Evolutionary conservation across 1,139 yeast species (phyloP).

Genomic region (Suhomyces maxii): DNA sequence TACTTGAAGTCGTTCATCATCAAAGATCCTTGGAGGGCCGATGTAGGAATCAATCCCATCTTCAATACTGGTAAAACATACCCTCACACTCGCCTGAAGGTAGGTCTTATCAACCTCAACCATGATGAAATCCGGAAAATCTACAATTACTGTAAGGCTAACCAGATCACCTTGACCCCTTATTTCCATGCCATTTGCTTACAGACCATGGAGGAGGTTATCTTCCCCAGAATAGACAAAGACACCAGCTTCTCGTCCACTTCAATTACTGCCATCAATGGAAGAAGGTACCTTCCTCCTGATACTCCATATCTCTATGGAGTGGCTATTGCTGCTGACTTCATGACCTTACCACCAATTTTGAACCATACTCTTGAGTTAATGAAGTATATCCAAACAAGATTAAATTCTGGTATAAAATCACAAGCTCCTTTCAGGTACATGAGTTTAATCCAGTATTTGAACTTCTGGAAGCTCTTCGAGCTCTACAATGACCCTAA

Average conservation of each 20-base stretch:
- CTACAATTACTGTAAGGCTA: conserved; percentile 6
- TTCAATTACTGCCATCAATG: conserved; percentile 13
- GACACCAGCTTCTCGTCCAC: conserved; percentile 9
- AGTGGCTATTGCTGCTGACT: conserved; percentile 21
- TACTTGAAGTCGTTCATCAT: background rate
- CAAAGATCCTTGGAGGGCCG: background rate
- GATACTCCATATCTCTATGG: conserved; percentile 20
- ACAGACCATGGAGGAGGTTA: conserved; percentile 8
- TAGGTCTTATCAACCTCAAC: conserved; percentile 11
- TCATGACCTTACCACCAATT: conserved; percentile 15
- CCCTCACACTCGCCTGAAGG: conserved; percentile 4
- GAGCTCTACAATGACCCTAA: conserved; percentile 9
- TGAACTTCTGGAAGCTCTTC: conserved; percentile 16
- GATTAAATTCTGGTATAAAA: background rate
- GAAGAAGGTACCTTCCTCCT: conserved; percentile 13
- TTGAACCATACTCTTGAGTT: conserved; percentile 6
- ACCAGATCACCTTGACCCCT: conserved; percentile 13
- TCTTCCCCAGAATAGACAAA: background rate
- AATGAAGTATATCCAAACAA: background rate
- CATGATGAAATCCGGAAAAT: conserved; percentile 6
- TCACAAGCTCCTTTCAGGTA: background rate
- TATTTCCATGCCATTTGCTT: conserved; percentile 12
- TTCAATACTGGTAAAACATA: conserved; percentile 4
- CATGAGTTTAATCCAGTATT: conserved; percentile 14
- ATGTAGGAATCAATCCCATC: conserved; percentile 3